A percentile compares a stretch with the other conserved stretches of the same genome.
phyloP scores from a whole-genome alignment of 2,329 filamentous ascomycete species.

The Cladosporium sp. region DNA sequence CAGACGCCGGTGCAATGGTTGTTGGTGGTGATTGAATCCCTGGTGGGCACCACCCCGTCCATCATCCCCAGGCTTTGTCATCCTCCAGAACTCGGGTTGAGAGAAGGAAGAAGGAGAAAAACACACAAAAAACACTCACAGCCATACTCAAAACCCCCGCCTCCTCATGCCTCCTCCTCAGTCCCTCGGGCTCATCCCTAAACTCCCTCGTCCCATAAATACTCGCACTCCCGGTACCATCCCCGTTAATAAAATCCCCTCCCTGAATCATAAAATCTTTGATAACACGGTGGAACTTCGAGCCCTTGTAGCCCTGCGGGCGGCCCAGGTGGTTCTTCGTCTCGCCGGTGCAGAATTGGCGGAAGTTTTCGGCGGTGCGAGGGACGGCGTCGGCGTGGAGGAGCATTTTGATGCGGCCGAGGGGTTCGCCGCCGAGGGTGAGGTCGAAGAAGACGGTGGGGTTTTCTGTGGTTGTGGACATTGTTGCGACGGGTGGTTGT shows the following conservation, averaged over 20 bases:
- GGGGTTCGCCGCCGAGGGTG: slow-evolving; percentile 77
- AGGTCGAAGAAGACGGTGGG: slow-evolving; percentile 73
- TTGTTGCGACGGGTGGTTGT: too few species aligned
- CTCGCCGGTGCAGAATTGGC: slow-evolving; percentile 95
- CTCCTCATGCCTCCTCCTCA: slow-evolving; percentile 66
- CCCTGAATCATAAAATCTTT: slow-evolving; percentile 97
- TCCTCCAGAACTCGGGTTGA: not conserved
- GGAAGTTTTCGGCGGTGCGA: slow-evolving; percentile 93
- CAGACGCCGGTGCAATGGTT: too few species aligned
- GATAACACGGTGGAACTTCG: slow-evolving; percentile 93
- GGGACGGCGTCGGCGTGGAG: slow-evolving; percentile 77
- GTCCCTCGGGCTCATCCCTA: slow-evolving; percentile 82
- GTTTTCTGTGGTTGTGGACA: slow-evolving; percentile 35
- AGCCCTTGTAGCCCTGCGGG: slow-evolving; percentile 90
- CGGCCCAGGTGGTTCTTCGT: slow-evolving; percentile 73
- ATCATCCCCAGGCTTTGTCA: too few species aligned
- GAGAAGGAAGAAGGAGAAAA: not conserved
- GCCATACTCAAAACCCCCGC: slow-evolving; percentile 91
- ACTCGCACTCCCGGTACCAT: slow-evolving; percentile 80
- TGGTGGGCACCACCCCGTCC: too few species aligned
- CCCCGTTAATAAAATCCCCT: slow-evolving; percentile 90
- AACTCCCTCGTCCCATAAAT: slow-evolving; percentile 88
- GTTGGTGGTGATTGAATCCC: too few species aligned
- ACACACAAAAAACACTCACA: slow-evolving; percentile 51
- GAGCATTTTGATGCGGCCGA: slow-evolving; percentile 87